Percentiles rank a stretch among this genome's conserved stretches.
Conservation (phyloP, 129 eudicot genomes). For the Cynara cardunculus region DNA sequence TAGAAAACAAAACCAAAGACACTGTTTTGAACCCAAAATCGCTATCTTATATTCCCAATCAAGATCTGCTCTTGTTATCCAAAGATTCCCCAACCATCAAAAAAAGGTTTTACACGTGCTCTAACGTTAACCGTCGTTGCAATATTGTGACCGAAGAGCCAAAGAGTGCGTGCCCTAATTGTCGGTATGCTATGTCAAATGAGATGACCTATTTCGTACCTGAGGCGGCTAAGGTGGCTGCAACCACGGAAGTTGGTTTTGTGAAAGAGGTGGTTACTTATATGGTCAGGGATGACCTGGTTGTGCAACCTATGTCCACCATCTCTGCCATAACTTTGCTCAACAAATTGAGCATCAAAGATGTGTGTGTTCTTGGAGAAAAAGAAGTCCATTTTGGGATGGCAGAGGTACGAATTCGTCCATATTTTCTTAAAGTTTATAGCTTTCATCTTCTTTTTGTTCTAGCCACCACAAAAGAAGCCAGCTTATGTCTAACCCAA, state of each 20-base stretch:
- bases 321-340: constrained; percentile 33
- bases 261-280: constrained; percentile 44
- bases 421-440: not conserved
- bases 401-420: constrained; percentile 12
- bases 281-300: constrained; percentile 40
- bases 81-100: constrained; percentile 10
- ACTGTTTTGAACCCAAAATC: constrained; percentile 27
- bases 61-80: constrained; percentile 24
- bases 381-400: constrained; percentile 30
- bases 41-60: not conserved
- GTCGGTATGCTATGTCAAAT: not conserved
- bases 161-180: constrained; percentile 16
- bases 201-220: constrained; percentile 3
- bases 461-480: not conserved
- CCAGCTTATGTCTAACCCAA: not conserved
- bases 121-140: not conserved
- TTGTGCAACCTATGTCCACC: constrained; percentile 35
- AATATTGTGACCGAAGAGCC: constrained; percentile 18
- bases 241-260: constrained; percentile 24
- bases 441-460: not conserved
- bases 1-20: constrained; percentile 28
- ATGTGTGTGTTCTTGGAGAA: constrained; percentile 34
- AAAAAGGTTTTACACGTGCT: constrained; percentile 21
- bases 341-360: constrained; percentile 26
- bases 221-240: constrained; percentile 5